These are phyloP conservation scores for Thermomucor indicae-seudaticae DNA, from an alignment of 371 early-diverging fungal genomes.

Conservation along the genomic window DNA sequence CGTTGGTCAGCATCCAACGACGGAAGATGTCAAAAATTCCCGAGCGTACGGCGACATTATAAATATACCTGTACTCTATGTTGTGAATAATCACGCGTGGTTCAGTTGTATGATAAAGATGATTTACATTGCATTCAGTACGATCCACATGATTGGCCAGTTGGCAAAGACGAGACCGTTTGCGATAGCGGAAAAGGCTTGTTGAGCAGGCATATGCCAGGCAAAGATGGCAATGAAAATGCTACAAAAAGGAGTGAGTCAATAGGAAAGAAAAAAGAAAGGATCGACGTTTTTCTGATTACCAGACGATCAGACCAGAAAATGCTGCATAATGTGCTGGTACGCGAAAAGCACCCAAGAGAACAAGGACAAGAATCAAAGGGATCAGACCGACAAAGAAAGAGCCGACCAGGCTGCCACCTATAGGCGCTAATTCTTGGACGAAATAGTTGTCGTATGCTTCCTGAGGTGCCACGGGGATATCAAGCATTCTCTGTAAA, in stretches of 20 bases:
- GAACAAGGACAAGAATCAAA: slow-evolving; percentile 27
- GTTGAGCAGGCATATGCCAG: slow-evolving; percentile 52
- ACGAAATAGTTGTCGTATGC: slow-evolving; percentile 32
- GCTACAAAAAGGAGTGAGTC: slow-evolving; percentile 14
- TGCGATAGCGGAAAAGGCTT: slow-evolving; percentile 35
- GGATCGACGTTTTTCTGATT: neutral
- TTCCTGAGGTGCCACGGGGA: slow-evolving; percentile 20
- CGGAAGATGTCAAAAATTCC: slow-evolving; percentile 47
- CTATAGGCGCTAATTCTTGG: slow-evolving; percentile 37
- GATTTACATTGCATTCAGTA: slow-evolving; percentile 42
- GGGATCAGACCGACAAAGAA: slow-evolving; percentile 48
- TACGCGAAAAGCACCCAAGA: slow-evolving; percentile 30
- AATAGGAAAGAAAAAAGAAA: neutral
- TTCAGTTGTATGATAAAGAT: neutral
- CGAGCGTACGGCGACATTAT: slow-evolving; percentile 36
- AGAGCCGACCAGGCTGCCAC: slow-evolving; percentile 37
- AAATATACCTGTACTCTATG: slow-evolving; percentile 28
- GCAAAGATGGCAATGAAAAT: slow-evolving; percentile 51
- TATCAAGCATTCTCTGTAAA: slow-evolving; percentile 22
- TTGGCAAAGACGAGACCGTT: slow-evolving; percentile 46
- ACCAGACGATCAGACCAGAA: slow-evolving; percentile 34
- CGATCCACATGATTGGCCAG: slow-evolving; percentile 58
- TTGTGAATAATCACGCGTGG: neutral
- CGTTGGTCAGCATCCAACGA: slow-evolving; percentile 44
- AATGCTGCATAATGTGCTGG: slow-evolving; percentile 37